Evolutionary conservation across 352 stramenopile genomes (phyloP).

Genomic region (Phytophthora quininea): DNA sequence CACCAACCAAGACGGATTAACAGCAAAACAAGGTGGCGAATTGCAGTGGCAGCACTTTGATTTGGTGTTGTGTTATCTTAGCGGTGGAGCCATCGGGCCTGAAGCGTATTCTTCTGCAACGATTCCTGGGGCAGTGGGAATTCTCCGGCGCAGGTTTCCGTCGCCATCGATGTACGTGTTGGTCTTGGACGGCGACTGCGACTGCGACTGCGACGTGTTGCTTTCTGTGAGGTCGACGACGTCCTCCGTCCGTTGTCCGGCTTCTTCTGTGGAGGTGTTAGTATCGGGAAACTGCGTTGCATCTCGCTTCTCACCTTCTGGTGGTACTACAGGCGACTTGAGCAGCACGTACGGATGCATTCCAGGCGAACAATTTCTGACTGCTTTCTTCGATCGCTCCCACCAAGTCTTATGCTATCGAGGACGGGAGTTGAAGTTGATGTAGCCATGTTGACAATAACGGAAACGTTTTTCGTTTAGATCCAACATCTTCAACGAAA

Average conservation of each 20-base stretch:
- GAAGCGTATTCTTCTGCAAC: too few relatives aligned
- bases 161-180: conserved; percentile 53
- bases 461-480: not conserved
- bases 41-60: too few relatives aligned
- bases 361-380: not conserved
- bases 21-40: too few relatives aligned
- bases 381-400: not conserved
- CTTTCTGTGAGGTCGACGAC: conserved; percentile 45
- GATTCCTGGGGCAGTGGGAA: not conserved
- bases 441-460: not conserved
- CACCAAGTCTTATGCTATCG: not conserved
- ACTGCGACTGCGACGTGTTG: conserved; percentile 36
- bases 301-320: conserved; percentile 28
- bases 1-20: too few relatives aligned
- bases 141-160: conserved; percentile 54
- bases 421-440: not conserved
- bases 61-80: too few relatives aligned
- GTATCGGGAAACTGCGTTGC: conserved; percentile 34
- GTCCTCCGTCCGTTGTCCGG: conserved; percentile 18
- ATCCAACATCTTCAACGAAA: not conserved
- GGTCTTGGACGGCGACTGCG: conserved; percentile 44
- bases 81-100: too few relatives aligned
- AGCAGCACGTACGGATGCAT: conserved; percentile 31
- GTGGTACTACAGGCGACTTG: conserved; percentile 17
- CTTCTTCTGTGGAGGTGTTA: conserved; percentile 24